Percentiles rank a stretch among this genome's conserved stretches.
phyloP scores from a whole-genome alignment of 225 moss, liverwort and hornwort genomes.

The Pseudoscleropodium purum region DNA sequence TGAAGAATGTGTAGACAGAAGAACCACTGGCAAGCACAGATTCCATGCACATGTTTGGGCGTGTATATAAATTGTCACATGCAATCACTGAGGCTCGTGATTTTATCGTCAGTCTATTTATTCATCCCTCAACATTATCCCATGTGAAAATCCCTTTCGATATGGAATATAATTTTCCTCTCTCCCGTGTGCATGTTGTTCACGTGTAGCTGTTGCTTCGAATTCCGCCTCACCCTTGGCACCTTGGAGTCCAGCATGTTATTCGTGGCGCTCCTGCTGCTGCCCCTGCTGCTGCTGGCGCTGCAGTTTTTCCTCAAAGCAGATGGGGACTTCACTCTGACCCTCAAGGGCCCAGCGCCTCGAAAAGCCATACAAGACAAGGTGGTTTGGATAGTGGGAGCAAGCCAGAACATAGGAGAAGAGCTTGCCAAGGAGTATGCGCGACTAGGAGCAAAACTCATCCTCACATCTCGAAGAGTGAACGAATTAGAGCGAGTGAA shows the following conservation, averaged over 20 bases:
- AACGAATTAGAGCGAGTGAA: conserved; percentile 66
- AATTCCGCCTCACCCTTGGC: background rate
- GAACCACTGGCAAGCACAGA: background rate
- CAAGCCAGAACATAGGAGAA: conserved; percentile 81
- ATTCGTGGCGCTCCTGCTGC: conserved; percentile 9
- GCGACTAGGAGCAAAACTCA: conserved; percentile 60
- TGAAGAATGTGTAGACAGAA: background rate
- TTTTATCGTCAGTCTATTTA: too few species aligned
- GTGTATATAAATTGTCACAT: background rate
- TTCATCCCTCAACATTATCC: background rate
- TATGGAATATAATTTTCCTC: background rate
- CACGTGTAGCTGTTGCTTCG: background rate
- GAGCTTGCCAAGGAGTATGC: conserved; percentile 61
- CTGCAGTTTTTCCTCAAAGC: conserved; percentile 1
- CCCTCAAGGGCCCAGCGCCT: conserved; percentile 30
- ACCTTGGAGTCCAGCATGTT: conserved; percentile 4
- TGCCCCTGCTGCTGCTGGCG: conserved; percentile 9
- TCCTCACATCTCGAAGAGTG: conserved; percentile 60
- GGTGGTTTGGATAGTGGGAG: conserved; percentile 86
- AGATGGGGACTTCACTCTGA: conserved; percentile 44
- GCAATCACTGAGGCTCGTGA: background rate
- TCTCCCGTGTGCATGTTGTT: background rate
- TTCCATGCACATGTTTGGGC: background rate
- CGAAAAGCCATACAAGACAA: conserved; percentile 48
- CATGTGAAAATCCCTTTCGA: background rate